Conservation (phyloP, 1,284 basidiomycete genomes). For the Ganoderma sp. region DNA sequence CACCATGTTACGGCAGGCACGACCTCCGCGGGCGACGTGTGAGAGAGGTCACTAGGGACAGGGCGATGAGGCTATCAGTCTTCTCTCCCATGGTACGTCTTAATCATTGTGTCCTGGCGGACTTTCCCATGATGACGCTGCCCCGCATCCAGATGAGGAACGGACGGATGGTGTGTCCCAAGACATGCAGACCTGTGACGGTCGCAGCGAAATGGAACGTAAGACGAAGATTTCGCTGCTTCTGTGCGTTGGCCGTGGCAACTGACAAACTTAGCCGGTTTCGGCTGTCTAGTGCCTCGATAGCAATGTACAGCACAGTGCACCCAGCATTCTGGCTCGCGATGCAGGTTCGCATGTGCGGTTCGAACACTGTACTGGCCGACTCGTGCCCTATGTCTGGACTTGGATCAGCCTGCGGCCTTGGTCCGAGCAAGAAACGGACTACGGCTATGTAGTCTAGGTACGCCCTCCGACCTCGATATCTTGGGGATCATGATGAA, state of each 20-base stretch:
- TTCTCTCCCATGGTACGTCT: constrained; percentile 5
- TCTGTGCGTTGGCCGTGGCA: constrained; percentile 4
- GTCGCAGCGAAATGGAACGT: neutral
- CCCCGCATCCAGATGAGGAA: neutral
- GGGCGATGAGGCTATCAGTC: constrained; percentile 3
- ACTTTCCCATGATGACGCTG: constrained; percentile 1
- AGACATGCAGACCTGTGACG: neutral
- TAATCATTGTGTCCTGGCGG: neutral
- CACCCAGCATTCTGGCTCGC: neutral
- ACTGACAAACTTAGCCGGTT: constrained; percentile 3
- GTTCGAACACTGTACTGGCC: neutral
- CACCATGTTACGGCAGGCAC: constrained; percentile 1
- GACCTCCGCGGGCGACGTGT: constrained; percentile 4
- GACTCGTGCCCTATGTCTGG: neutral
- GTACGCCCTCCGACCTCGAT: neutral
- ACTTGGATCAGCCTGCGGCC: neutral
- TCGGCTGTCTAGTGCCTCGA: neutral
- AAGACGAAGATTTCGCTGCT: constrained; percentile 1
- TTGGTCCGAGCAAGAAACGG: neutral
- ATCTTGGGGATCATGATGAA: neutral
- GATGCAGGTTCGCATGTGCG: neutral
- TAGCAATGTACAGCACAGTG: neutral
- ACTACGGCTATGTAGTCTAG: neutral
- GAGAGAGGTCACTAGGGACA: neutral
- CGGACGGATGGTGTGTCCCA: neutral